Evolutionary conservation across 2,329 filamentous ascomycete genomes (phyloP).

Genomic region (Alternaria postmessia): DNA sequence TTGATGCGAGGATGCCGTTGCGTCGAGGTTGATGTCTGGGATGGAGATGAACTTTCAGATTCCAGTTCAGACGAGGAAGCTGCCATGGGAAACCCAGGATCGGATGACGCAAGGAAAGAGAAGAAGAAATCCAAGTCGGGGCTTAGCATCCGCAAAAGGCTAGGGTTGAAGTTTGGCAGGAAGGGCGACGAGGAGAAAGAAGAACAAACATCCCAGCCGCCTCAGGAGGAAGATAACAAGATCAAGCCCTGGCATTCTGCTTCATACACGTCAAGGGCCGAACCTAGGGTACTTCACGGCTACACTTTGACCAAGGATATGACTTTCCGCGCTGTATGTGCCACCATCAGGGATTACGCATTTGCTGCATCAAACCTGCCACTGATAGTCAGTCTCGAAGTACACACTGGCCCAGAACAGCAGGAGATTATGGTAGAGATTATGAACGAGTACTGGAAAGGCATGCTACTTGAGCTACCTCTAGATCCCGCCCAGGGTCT

Average conservation of each 20-base stretch:
- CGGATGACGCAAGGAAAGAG: conserved; percentile 32
- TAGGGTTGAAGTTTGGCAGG: conserved; percentile 42
- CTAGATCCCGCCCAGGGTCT: conserved; percentile 37
- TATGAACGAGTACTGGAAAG: conserved; percentile 88
- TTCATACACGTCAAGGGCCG: conserved; percentile 52
- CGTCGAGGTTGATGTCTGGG: conserved; percentile 95
- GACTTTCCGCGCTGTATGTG: conserved; percentile 85
- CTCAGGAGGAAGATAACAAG: conserved; percentile 23
- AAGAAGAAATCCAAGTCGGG: conserved; percentile 41
- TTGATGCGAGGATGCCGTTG: conserved; percentile 82
- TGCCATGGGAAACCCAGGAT: conserved; percentile 29
- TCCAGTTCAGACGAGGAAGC: conserved; percentile 50
- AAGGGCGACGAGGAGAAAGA: conserved; percentile 38
- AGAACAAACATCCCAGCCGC: conserved; percentile 11
- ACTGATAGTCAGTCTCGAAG: conserved; percentile 90
- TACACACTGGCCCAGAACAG: conserved; percentile 82
- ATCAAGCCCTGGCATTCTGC: conserved; percentile 46
- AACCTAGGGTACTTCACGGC: conserved; percentile 83
- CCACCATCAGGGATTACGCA: conserved; percentile 77
- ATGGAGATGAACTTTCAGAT: conserved; percentile 65
- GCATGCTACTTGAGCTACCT: conserved; percentile 72
- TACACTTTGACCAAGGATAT: conserved; percentile 88
- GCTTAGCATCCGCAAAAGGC: conserved; percentile 46
- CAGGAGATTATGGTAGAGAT: conserved; percentile 93
- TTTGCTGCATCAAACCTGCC: conserved; percentile 79